phyloP scores from a whole-genome alignment of 257 asterid species.

The Solanum tarijense region DNA sequence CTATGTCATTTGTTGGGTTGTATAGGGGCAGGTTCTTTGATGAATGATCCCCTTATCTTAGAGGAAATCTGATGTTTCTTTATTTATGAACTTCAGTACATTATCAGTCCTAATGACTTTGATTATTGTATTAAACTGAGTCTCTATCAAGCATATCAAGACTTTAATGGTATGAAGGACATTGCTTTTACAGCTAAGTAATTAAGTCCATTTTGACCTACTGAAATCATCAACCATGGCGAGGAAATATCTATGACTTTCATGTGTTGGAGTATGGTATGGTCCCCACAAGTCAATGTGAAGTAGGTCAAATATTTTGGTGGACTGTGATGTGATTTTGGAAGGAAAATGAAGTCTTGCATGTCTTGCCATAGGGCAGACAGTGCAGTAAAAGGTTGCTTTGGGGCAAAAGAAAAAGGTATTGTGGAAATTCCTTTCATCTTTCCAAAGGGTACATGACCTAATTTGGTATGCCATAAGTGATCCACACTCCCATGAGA shows the following conservation, averaged over 20 bases:
- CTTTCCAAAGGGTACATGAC: neutral
- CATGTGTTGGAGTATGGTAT: neutral
- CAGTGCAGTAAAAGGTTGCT: too few relatives aligned
- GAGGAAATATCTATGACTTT: too few relatives aligned
- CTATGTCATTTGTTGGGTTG: too few relatives aligned
- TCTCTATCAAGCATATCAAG: too few relatives aligned
- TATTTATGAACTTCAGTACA: too few relatives aligned
- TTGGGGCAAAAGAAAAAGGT: too few relatives aligned
- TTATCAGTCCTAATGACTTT: too few relatives aligned
- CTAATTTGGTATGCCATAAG: neutral
- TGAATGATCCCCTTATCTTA: too few relatives aligned
- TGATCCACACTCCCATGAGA: neutral
- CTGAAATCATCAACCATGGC: neutral
- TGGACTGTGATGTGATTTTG: too few relatives aligned
- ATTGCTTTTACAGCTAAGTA: neutral
- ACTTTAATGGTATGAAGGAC: neutral
- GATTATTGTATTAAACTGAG: neutral
- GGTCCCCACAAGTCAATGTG: neutral
- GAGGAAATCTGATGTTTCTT: too few relatives aligned
- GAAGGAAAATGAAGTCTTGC: neutral
- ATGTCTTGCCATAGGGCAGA: neutral
- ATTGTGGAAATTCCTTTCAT: too few relatives aligned
- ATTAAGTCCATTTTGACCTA: neutral
- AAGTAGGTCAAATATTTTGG: neutral
- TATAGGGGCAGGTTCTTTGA: neutral